Percentiles rank a stretch among this genome's conserved stretches.
These are phyloP conservation scores for Saccharomyces cerevisiae DNA, from an alignment of 805 yeast species.

Conservation along the genomic window DNA sequence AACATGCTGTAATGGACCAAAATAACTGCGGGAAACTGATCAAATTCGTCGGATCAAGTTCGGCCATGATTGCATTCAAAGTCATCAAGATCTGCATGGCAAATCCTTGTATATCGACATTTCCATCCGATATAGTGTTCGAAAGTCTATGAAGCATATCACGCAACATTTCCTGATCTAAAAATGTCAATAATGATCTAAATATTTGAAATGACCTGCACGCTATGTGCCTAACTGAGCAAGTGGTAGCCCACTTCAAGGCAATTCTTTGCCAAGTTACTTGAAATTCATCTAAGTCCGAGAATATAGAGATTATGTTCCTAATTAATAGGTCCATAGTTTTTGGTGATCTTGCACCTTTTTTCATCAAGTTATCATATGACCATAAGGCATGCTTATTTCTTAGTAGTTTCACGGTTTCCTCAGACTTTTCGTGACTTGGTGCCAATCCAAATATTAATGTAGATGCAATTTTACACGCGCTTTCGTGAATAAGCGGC, in stretches of 20 bases:
- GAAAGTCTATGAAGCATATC: slow-evolving; percentile 92
- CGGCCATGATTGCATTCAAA: slow-evolving; percentile 83
- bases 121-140: slow-evolving; percentile 84
- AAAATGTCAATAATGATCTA: slow-evolving; percentile 67
- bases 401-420: slow-evolving; percentile 50
- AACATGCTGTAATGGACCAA: slow-evolving; percentile 91
- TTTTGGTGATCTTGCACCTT: slow-evolving; percentile 77
- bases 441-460: slow-evolving; percentile 55
- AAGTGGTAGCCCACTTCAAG: slow-evolving; percentile 90
- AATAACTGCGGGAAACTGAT: slow-evolving; percentile 87
- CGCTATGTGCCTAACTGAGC: slow-evolving; percentile 94
- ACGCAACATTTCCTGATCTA: slow-evolving; percentile 81
- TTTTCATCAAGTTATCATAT: slow-evolving; percentile 72
- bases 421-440: slow-evolving; percentile 44
- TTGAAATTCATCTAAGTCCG: slow-evolving; percentile 46
- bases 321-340: slow-evolving; percentile 72
- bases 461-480: slow-evolving; percentile 65
- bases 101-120: slow-evolving; percentile 88
- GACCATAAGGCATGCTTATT: slow-evolving; percentile 57
- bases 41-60: slow-evolving; percentile 65
- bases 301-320: slow-evolving; percentile 51
- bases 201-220: slow-evolving; percentile 93
- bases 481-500: slow-evolving; percentile 75
- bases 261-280: slow-evolving; percentile 81
- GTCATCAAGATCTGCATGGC: slow-evolving; percentile 97